Evolutionary conservation across 2,329 filamentous ascomycete species (phyloP).

Genomic region (Trichoderma gracile): DNA sequence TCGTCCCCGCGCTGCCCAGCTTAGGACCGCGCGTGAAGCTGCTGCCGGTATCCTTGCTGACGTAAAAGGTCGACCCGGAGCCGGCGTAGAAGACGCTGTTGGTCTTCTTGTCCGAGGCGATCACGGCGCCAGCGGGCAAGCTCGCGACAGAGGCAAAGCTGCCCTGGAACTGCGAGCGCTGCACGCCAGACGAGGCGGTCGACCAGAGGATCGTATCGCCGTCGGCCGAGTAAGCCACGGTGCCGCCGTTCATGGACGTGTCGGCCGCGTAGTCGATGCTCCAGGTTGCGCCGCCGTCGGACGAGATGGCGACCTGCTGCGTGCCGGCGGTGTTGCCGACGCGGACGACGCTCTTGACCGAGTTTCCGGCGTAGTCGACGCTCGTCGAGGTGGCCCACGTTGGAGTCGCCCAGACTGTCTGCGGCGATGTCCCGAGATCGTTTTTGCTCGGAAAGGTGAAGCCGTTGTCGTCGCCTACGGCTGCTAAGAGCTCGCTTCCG

Average conservation of each 20-base stretch:
- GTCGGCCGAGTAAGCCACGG: constrained; percentile 13
- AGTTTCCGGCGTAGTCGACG: constrained; percentile 18
- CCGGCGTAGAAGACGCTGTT: constrained; percentile 15
- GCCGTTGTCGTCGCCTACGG: constrained; percentile 10
- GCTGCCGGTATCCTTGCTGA: constrained; percentile 13
- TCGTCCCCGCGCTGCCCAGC: constrained; percentile 4
- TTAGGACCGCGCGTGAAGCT: constrained; percentile 8
- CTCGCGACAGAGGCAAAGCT: constrained; percentile 15
- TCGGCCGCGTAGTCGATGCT: constrained; percentile 18
- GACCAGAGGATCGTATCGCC: constrained; percentile 21
- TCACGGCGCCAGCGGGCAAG: constrained; percentile 9
- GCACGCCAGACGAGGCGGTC: constrained; percentile 9
- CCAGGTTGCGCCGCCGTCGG: constrained; percentile 14
- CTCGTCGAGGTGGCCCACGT: constrained; percentile 14
- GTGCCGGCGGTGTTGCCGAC: constrained; percentile 20
- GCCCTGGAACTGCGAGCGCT: constrained; percentile 14
- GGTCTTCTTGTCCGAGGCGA: constrained; percentile 15
- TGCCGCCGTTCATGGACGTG: constrained; percentile 16
- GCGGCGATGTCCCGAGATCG: constrained; percentile 8
- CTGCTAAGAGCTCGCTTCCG: constrained; percentile 5
- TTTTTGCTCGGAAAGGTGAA: constrained; percentile 1
- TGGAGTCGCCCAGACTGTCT: constrained; percentile 14
- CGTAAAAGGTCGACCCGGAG: constrained; percentile 8
- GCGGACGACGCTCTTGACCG: constrained; percentile 14
- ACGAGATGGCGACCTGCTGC: constrained; percentile 16